phyloP scores from a whole-genome alignment of 2,329 filamentous ascomycete species.

The Leptographium flavum region DNA sequence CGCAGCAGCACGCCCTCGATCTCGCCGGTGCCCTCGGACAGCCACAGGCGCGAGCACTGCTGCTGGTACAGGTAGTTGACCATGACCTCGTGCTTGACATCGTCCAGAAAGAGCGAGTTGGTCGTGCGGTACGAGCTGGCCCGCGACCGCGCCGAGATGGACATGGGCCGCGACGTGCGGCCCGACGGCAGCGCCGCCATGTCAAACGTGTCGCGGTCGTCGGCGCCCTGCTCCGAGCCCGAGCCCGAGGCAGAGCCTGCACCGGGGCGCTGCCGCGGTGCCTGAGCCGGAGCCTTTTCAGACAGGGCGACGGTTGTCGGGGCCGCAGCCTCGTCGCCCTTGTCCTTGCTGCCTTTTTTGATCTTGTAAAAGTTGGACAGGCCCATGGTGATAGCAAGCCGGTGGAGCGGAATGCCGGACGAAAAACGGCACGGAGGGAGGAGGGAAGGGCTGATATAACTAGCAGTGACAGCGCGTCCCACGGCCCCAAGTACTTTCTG shows the following conservation, averaged over 20 bases:
- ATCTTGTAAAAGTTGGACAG: conserved; percentile 3
- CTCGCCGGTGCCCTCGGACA: conserved; percentile 52
- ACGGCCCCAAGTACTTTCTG: too few relatives aligned
- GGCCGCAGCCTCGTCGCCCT: neutral
- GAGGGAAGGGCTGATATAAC: too few relatives aligned
- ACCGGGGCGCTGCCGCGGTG: too few relatives aligned
- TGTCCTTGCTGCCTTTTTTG: neutral
- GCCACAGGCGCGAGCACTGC: conserved; percentile 61
- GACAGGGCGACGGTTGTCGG: conserved; percentile 10
- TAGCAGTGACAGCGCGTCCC: too few relatives aligned
- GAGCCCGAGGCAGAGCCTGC: too few relatives aligned
- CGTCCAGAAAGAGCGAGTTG: conserved; percentile 47
- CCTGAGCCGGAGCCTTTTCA: conserved; percentile 20
- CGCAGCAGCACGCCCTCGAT: conserved; percentile 60
- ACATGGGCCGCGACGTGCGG: conserved; percentile 36
- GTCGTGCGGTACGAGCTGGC: conserved; percentile 21
- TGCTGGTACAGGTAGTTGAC: conserved; percentile 73
- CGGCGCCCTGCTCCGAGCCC: too few relatives aligned
- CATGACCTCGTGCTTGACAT: conserved; percentile 73
- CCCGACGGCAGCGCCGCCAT: conserved; percentile 10
- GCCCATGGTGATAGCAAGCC: neutral
- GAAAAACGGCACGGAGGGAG: neutral
- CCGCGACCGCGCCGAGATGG: conserved; percentile 31
- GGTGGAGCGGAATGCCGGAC: neutral
- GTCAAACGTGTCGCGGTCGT: neutral